Conservation (phyloP, 345 rosid species). For the Gynandropsis gynandra region DNA sequence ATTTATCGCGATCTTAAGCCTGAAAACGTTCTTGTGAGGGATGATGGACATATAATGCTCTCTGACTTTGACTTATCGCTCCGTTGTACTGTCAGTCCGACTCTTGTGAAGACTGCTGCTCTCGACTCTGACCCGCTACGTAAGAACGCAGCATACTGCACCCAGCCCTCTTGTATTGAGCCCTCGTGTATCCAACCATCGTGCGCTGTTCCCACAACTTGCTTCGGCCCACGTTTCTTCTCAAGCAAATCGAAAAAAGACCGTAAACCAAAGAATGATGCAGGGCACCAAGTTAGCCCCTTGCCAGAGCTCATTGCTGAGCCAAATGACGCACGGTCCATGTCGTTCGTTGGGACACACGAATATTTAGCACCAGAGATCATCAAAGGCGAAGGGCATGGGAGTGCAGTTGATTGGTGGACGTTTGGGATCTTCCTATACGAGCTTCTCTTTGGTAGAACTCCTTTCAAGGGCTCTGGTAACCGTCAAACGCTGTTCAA, state of each 20-base stretch:
- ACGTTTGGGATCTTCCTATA: slow-evolving; percentile 81
- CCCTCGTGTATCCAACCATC: slow-evolving; percentile 87
- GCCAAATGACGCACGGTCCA: slow-evolving; percentile 86
- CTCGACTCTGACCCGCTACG: slow-evolving; percentile 58
- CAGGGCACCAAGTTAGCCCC: slow-evolving; percentile 70
- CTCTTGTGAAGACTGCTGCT: slow-evolving; percentile 56
- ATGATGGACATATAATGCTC: slow-evolving; percentile 77
- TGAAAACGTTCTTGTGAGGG: slow-evolving; percentile 67
- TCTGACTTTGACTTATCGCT: slow-evolving; percentile 81
- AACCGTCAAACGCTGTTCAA: slow-evolving; percentile 79
- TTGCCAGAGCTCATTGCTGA: slow-evolving; percentile 88
- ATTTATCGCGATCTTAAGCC: slow-evolving; percentile 79
- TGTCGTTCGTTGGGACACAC: slow-evolving; percentile 94
- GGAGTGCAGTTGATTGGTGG: slow-evolving; percentile 99
- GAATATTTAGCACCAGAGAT: slow-evolving; percentile 90
- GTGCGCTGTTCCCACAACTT: slow-evolving; percentile 73
- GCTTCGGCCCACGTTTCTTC: slow-evolving; percentile 81
- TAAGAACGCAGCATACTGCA: slow-evolving; percentile 62
- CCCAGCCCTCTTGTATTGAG: slow-evolving; percentile 76
- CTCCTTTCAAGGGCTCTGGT: slow-evolving; percentile 90
- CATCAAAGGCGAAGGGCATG: slow-evolving; percentile 92
- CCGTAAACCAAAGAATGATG: slow-evolving; percentile 55
- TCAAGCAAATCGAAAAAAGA: slow-evolving; percentile 80
- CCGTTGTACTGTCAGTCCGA: slow-evolving; percentile 76
- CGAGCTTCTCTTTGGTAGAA: slow-evolving; percentile 81